Conservation (phyloP, 768 basidiomycete species). For the Phylloporus scabripes region DNA sequence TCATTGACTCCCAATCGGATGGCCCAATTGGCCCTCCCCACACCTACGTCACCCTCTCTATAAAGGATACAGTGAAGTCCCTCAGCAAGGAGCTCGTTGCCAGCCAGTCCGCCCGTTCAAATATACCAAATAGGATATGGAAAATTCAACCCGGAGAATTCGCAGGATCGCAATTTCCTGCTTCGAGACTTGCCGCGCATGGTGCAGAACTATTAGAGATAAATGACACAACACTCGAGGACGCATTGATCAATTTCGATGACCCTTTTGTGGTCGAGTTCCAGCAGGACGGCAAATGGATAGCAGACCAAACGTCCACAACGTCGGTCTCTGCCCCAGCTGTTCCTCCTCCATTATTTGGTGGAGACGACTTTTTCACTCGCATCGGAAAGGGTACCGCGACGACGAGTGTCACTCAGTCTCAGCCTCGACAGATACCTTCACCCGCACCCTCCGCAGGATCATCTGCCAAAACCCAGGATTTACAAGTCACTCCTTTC, state of each 20-base stretch:
- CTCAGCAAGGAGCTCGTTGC: constrained; percentile 40
- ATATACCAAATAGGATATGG: constrained; percentile 58
- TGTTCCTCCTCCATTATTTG: constrained; percentile 48
- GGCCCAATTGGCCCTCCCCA: constrained; percentile 29
- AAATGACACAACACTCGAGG: constrained; percentile 49
- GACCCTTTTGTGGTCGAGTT: constrained; percentile 80
- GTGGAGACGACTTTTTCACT: constrained; percentile 53
- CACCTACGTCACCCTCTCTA: constrained; percentile 43
- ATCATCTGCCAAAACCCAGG: constrained; percentile 22
- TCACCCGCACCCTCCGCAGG: constrained; percentile 17
- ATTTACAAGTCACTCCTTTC: constrained; percentile 24
- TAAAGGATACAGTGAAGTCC: constrained; percentile 43
- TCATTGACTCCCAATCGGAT: constrained; percentile 29
- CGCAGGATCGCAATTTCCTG: constrained; percentile 27
- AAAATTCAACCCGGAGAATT: constrained; percentile 40
- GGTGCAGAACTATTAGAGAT: constrained; percentile 39
- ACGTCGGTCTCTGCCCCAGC: constrained; percentile 10
- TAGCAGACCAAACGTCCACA: constrained; percentile 35
- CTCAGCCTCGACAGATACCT: constrained; percentile 21
- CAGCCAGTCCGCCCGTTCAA: constrained; percentile 29
- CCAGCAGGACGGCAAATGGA: constrained; percentile 53
- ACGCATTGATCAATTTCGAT: constrained; percentile 50
- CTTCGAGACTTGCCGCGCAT: constrained; percentile 20
- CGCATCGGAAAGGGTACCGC: constrained; percentile 29
- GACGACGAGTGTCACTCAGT: constrained; percentile 21